Percentiles rank a stretch among this genome's conserved stretches.
Conservation (phyloP, 345 rosid genomes). For the Salix purpurea region DNA sequence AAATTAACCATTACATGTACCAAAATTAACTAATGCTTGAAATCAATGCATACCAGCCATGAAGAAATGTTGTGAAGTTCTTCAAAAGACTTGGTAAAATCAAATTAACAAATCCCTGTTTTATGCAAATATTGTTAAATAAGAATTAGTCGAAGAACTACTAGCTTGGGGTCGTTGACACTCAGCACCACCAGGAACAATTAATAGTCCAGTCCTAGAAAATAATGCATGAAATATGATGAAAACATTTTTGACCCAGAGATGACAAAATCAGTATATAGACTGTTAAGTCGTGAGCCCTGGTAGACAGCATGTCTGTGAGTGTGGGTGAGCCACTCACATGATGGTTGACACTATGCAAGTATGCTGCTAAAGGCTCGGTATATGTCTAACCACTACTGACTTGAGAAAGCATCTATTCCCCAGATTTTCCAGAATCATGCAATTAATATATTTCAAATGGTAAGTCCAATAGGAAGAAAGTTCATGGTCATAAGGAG, state of each 20-base stretch:
- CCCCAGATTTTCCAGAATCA: slow-evolving; percentile 66
- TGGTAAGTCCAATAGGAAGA: background rate
- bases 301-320: background rate
- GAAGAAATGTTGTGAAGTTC: background rate
- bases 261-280: background rate
- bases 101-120: background rate
- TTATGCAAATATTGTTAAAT: background rate
- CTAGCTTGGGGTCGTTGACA: background rate
- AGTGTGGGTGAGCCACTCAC: slow-evolving; percentile 41
- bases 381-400: slow-evolving; percentile 84
- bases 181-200: background rate
- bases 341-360: slow-evolving; percentile 70
- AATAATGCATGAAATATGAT: background rate
- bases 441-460: background rate
- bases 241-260: background rate
- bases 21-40: background rate
- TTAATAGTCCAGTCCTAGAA: background rate
- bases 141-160: background rate
- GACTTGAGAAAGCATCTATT: slow-evolving; percentile 91
- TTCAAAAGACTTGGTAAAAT: background rate
- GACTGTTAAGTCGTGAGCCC: background rate
- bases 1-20: background rate
- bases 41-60: background rate
- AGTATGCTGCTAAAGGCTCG: slow-evolving; percentile 80
- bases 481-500: background rate